A percentile compares a stretch with the other conserved stretches of the same genome.
Evolutionary conservation across 345 rosid species (phyloP).

Genomic region (Gossypium raimondii): DNA sequence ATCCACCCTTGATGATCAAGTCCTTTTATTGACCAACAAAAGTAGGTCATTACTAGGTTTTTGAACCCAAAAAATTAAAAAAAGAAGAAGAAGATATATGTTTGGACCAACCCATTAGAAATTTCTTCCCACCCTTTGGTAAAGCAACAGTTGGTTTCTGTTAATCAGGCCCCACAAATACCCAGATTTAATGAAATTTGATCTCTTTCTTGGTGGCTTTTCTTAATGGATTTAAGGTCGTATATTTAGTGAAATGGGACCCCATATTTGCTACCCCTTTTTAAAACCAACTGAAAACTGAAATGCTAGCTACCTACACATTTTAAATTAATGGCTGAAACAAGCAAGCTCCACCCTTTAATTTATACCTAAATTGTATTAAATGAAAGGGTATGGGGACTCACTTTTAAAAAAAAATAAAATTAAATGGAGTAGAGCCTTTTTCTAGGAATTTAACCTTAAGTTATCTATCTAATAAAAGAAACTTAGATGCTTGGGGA

Average conservation of each 20-base stretch:
- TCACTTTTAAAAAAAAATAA: no score
- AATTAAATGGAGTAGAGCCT: no score
- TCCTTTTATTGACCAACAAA: constrained; percentile 16
- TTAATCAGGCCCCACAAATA: not conserved
- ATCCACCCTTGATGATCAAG: constrained; percentile 3
- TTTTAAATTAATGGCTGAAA: not conserved
- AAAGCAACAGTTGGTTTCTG: constrained; percentile 2
- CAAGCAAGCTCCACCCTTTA: not conserved
- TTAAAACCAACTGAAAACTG: no score
- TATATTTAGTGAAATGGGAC: not conserved
- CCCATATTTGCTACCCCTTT: not conserved
- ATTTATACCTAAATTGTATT: no score
- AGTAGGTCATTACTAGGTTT: not conserved
- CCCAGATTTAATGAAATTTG: constrained; percentile 13
- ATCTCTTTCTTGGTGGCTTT: not conserved
- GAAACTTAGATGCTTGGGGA: not conserved
- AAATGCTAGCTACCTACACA: not conserved
- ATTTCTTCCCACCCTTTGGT: constrained; percentile 8
- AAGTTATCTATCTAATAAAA: not conserved
- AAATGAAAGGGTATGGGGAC: no score
- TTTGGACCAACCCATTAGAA: not conserved
- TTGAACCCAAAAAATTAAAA: not conserved
- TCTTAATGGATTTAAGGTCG: not conserved
- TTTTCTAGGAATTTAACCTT: no score
- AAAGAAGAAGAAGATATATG: not conserved